Evolutionary conservation across 306 rosid genomes (phyloP), one percentile per base, ranked within the genome.

Genomic region (Crataegus laevigata): DNA sequence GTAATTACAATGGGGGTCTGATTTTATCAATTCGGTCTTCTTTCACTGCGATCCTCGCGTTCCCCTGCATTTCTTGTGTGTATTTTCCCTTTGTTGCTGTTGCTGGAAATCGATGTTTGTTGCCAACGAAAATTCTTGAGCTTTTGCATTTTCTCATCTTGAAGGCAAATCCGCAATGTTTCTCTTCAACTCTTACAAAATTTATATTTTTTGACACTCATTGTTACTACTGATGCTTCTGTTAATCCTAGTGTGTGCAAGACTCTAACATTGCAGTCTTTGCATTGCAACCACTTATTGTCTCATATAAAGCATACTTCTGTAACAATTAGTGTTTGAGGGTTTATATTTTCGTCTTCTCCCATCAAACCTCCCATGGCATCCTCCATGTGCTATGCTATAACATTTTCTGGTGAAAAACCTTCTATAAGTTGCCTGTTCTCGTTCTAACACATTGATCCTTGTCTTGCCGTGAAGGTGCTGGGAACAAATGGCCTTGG

Each of bases 401-500:
- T 14, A 5, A 61, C 28, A 13, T 24, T 19, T 45, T 12, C n/a
- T 3, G 12, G 29, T 47, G 43, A 45, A 19, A 25, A 24, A 51
- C 17, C 68, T 59, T 40, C 24, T 11, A 5, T 18, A 25, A 11
- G 24, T 74, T 61, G 69, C 18, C 9, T 75, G 59, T 34, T 14
- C 4, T 29, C n/a, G 1, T 15, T 47, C 40, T 63, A 66, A 52
- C 11, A 14, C 32, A 34, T 42, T 57, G 55, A 71, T 76, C 21
- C 73, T 38, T 83, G 64, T 80, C 30, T 4, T 47, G 34, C 42
- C 58, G 29, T 22, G 55, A 63, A 86, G 90, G 85, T 78, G 69
- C 72, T 79, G 43, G 73, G 82, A 68, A 59, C 78, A 84, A 70
- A 94, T 96, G 99, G 98, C 99, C 28, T 83, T 89, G 81, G 93